Evolutionary conservation across 2,329 filamentous ascomycete species (phyloP).

Genomic region (Cytospora schulzeri): DNA sequence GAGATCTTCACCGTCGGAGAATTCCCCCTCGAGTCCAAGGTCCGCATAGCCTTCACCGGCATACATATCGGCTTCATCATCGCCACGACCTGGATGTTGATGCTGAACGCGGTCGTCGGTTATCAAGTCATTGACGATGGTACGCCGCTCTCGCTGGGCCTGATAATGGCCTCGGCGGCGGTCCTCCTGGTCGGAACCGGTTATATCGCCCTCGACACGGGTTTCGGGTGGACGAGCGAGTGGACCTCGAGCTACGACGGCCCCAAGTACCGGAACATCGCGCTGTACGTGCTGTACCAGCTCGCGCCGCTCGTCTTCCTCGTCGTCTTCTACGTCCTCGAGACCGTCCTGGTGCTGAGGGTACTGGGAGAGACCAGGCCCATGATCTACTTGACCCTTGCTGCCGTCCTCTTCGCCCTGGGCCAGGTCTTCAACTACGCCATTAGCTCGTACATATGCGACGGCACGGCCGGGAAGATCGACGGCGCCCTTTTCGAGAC

Average conservation of each 20-base stretch:
- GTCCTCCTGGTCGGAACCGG: conserved; percentile 85
- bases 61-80: conserved; percentile 89
- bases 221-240: conserved; percentile 78
- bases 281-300: conserved; percentile 92
- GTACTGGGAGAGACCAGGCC: conserved; percentile 86
- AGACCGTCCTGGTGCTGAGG: conserved; percentile 79
- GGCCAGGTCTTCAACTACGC: conserved; percentile 97
- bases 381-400: conserved; percentile 82
- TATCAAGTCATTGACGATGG: conserved; percentile 95
- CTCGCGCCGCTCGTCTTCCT: conserved; percentile 86
- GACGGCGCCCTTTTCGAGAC: conserved; percentile 93
- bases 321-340: conserved; percentile 83
- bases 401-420: conserved; percentile 81
- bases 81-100: conserved; percentile 85
- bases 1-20: conserved; percentile 95
- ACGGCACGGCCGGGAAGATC: conserved; percentile 79
- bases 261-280: conserved; percentile 70
- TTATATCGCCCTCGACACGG: conserved; percentile 94
- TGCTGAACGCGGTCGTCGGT: conserved; percentile 89
- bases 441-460: conserved; percentile 87
- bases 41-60: conserved; percentile 81
- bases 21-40: conserved; percentile 72
- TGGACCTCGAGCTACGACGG: conserved; percentile 64
- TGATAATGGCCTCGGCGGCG: conserved; percentile 71
- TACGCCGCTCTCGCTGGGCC: conserved; percentile 77